Base-by-base conservation (phyloP, 1,284 basidiomycete species). In the Clitocybe nebularis region DNA sequence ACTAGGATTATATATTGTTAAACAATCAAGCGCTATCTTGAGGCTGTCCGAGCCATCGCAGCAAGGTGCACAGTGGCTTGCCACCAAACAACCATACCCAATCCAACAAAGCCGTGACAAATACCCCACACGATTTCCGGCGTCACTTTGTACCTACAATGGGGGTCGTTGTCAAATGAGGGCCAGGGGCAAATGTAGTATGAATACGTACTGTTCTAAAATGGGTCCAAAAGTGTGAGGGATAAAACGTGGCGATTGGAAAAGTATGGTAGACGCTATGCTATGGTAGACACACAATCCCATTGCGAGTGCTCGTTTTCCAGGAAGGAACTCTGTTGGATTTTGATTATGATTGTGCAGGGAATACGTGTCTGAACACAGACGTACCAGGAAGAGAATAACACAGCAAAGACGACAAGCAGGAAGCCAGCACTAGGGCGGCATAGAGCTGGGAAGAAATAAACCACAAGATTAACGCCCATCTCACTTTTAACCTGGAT, bases 281-380 rank as follows among this genome's bases (percentile, higher is more conserved):
- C 73, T 81, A 59, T 92, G 89, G 60, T 91, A 91, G 8, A 90
- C 55, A 46, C 84, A 81, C 4, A 92, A 72, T 9, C 72, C 77
- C 37, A 91, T 80, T 0, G 85, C 89, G 2, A 89, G 64, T 0
- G 86, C 89, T 11, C 89, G 79, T 64, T 92, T 92, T 5, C 88
- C 87, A 0, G 89, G 89, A 3, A 91, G 66, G 61, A 87, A 89
- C 54, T 92, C 89, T 80, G 46, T n/a, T 5, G 33, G n/a, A 38
- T 22, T 36, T 33, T 32, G 26, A 23, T 39, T 14, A 19, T 13
- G 5, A 8, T 6, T n/a, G 16, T n/a, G 11, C 7, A 13, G 21
- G 16, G 26, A n/a, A 13, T 29, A 43, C 25, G 17, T 30, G 30
- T n/a, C 22, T 13, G 14, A 42, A 17, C 41, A 11, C 14, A 14